Percentiles rank a stretch among this genome's conserved stretches.
Evolutionary conservation across 768 basidiomycete species (phyloP).

Genomic region (Hericium alpestre): DNA sequence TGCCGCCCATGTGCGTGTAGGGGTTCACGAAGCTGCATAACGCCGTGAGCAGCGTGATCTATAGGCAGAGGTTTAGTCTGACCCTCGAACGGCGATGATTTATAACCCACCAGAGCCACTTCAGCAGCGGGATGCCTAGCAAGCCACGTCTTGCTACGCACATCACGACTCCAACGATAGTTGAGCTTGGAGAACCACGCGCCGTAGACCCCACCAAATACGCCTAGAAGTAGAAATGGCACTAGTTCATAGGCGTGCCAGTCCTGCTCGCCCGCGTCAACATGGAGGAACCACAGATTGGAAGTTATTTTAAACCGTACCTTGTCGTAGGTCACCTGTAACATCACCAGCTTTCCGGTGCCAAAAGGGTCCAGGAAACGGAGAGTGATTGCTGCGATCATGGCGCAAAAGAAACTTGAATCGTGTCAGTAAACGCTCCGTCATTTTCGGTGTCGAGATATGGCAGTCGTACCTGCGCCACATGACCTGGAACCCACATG

Average conservation of each 20-base stretch:
- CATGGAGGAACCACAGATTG: background rate
- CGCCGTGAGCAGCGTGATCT: conserved; percentile 76
- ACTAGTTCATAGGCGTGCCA: conserved; percentile 88
- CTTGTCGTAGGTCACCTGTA: conserved; percentile 84
- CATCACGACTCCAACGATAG: conserved; percentile 74
- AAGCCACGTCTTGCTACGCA: conserved; percentile 77
- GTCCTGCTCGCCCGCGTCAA: conserved; percentile 37
- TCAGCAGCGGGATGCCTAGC: conserved; percentile 71
- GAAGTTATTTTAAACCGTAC: conserved; percentile 23
- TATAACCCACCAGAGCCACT: conserved; percentile 58
- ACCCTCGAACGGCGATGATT: background rate
- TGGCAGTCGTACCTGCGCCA: conserved; percentile 64
- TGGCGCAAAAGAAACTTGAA: conserved; percentile 89
- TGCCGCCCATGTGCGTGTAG: conserved; percentile 88
- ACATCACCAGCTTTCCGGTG: conserved; percentile 86
- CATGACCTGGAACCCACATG: conserved; percentile 51
- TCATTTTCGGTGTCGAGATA: background rate
- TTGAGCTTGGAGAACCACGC: conserved; percentile 90
- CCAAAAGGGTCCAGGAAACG: conserved; percentile 92
- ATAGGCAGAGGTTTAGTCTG: background rate
- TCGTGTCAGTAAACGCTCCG: conserved; percentile 22
- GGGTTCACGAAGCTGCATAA: conserved; percentile 78
- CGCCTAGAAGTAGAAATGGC: conserved; percentile 76
- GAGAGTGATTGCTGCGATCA: conserved; percentile 93
- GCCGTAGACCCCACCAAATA: conserved; percentile 92